Base-by-base conservation (phyloP, 2,329 filamentous ascomycete species). In the Trichoderma aggressivum region DNA sequence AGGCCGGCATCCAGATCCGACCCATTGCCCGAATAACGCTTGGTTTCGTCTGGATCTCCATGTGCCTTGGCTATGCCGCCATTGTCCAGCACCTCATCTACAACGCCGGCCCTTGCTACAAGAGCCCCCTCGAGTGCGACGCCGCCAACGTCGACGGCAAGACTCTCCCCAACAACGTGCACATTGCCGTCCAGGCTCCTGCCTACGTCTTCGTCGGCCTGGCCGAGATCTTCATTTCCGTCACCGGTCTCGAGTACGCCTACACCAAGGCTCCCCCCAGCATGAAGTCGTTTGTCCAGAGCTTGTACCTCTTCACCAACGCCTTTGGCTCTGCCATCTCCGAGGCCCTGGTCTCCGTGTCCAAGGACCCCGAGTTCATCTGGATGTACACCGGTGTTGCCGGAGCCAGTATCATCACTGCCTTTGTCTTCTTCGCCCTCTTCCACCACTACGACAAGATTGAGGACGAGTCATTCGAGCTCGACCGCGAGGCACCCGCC, bases 191-290 rank as follows among this genome's bases (percentile, higher is more conserved):
- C 47, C 83, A 84, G 75, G 78, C 81, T 0, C 83, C 89, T 14
- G 89, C 86, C 34, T 87, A 88, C 24, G 78, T 90, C 61, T 83
- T 90, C 60, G 87, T 89, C 32, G 88, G 85, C 24, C 79, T 88
- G 16, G 84, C 87, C 0, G 88, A 91, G 78, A 89, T 90, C 71
- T 87, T 90, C 76, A 87, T 88, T 60, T 90, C 88, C 12, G 89
- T 93, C 72, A 91, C 90, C 1, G 88, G 88, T 72, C 85, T 92
- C 12, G 91, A 93, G 78, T 92, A 93, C 74, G 91, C 90, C 21
- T 93, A 90, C 80, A 92, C 90, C 76, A 92, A 93, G 80, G 91
- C 91, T 0, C 91, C 91, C 2, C 86, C 86, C 55, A 88, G 85
- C 78, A 92, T 93, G 90, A 88, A 90, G 78, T 88, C 87, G 0